Evolutionary conservation across 2,329 filamentous ascomycete species (phyloP), one percentile per base, ranked within the genome.

Genomic region (Hymenoscyphus fraxineus): DNA sequence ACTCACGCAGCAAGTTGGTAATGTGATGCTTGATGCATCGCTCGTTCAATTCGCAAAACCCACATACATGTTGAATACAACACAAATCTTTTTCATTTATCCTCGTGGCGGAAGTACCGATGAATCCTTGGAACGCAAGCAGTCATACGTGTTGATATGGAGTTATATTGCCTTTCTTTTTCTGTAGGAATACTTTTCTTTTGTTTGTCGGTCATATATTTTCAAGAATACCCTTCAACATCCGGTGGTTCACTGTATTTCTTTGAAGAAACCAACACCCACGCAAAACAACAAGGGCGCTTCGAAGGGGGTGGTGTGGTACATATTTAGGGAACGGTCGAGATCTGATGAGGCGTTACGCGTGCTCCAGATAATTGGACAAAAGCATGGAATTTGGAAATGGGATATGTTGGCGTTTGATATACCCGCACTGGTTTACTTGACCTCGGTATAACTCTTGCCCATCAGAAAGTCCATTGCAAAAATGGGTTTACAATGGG

Each of bases 331-430:
- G 58, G 47, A 51, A 22, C 15, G 61, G 38, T 40, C 31, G 19
- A 55, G n/a, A 59, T 59, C 56, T 63, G 41, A 65, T 35, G 58
- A 51, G 64, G 60, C 55, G 64, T 63, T 63, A 54, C 19, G 57
- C 59, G 31, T 55, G 19, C 59, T 62, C 57, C 56, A 16, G 16
- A 58, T 32, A 12, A 56, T 38, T 59, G 51, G 58, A 40, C 61
- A 59, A 65, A 65, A 63, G 61, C 64, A 63, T 62, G 64, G 61
- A 63, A 58, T 41, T 27, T 51, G 47, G 60, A 35, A 47, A 61
- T 31, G 64, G 61, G 61, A 22, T 4, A 60, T 62, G 61, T 56
- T 63, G 64, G 64, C 64, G 64, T 65, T 65, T 65, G 64, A 65
- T 65, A 65, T 65, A 65, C 64, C 64, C 64, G 64, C 64, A 63